These are phyloP conservation scores for Septoria petroselini DNA, from an alignment of 2,329 filamentous ascomycete species.

Conservation along the genomic window DNA sequence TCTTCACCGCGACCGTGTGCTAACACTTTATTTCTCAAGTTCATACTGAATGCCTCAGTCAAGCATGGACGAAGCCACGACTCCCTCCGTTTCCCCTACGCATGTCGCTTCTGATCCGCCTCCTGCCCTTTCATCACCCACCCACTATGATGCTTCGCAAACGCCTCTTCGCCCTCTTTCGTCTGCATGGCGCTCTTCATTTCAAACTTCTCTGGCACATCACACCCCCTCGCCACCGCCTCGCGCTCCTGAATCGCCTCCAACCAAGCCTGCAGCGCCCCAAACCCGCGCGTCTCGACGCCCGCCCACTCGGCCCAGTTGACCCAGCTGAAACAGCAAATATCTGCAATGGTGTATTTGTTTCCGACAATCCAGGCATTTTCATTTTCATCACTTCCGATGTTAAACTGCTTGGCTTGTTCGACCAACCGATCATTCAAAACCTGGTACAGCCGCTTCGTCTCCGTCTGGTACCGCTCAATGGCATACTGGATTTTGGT, in stretches of 20 bases:
- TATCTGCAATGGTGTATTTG: slow-evolving; percentile 50
- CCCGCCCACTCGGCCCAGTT: slow-evolving; percentile 41
- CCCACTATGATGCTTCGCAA: slow-evolving; percentile 37
- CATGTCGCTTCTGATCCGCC: slow-evolving; percentile 41
- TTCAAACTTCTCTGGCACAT: slow-evolving; percentile 40
- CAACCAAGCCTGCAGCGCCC: slow-evolving; percentile 35
- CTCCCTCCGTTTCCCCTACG: slow-evolving; percentile 4
- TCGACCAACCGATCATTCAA: slow-evolving; percentile 43
- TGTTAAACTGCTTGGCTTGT: too few species aligned
- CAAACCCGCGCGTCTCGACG: slow-evolving; percentile 27
- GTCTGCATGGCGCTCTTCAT: slow-evolving; percentile 41
- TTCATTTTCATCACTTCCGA: slow-evolving; percentile 2
- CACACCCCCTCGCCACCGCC: slow-evolving; percentile 36
- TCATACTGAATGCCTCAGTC: too few species aligned
- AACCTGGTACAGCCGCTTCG: slow-evolving; percentile 48
- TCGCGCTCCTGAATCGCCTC: slow-evolving; percentile 35
- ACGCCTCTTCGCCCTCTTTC: slow-evolving; percentile 40
- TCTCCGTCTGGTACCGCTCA: slow-evolving; percentile 50
- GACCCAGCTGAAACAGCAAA: slow-evolving; percentile 48
- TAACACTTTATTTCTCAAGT: too few species aligned
- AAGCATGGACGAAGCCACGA: not conserved
- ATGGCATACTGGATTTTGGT: slow-evolving; percentile 47
- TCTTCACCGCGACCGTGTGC: too few species aligned
- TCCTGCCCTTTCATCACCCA: slow-evolving; percentile 41
- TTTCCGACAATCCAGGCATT: slow-evolving; percentile 46